Percentiles rank a stretch among this genome's conserved stretches.
These are phyloP conservation scores for Aspergillus steynii DNA, from an alignment of 495 filamentous ascomycete genomes.

Conservation along the genomic window DNA sequence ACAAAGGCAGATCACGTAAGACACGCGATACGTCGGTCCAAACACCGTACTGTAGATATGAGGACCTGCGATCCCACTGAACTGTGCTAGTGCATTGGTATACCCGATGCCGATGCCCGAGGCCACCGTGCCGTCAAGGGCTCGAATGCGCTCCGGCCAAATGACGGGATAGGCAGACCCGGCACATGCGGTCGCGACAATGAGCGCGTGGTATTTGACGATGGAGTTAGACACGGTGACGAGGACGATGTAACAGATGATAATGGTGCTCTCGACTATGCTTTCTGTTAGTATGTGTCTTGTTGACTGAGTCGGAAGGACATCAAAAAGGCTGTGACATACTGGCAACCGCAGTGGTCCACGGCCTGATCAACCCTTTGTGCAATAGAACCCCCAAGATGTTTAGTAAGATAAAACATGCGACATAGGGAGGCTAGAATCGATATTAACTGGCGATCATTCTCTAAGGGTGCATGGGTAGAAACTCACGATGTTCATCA, in stretches of 20 bases:
- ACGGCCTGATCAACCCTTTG: constrained; percentile 35
- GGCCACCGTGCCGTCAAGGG: constrained; percentile 38
- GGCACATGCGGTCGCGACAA: constrained; percentile 40
- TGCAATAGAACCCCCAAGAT: constrained; percentile 36
- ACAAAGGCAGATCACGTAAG: constrained; percentile 40
- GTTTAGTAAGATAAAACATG: constrained; percentile 41
- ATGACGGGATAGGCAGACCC: constrained; percentile 46
- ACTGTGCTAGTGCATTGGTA: constrained; percentile 48
- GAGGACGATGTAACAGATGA: constrained; percentile 47
- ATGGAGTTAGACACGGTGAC: constrained; percentile 38
- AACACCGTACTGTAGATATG: constrained; percentile 43
- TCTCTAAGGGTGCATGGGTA: neutral
- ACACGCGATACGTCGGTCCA: constrained; percentile 40
- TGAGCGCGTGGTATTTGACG: constrained; percentile 41
- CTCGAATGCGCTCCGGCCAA: constrained; percentile 48
- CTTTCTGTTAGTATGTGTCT: constrained; percentile 5
- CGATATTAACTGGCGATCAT: neutral
- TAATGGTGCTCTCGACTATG: constrained; percentile 39
- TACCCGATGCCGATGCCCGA: constrained; percentile 43
- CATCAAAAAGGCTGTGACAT: constrained; percentile 8
- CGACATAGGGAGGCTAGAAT: constrained; percentile 41
- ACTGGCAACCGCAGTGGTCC: constrained; percentile 43
- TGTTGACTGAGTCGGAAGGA: neutral
- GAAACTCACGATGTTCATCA: constrained; percentile 44
- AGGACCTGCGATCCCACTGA: constrained; percentile 45